These are phyloP conservation scores for Colletotrichum lupini DNA, from an alignment of 2,329 filamentous ascomycete species.

Conservation along the genomic window DNA sequence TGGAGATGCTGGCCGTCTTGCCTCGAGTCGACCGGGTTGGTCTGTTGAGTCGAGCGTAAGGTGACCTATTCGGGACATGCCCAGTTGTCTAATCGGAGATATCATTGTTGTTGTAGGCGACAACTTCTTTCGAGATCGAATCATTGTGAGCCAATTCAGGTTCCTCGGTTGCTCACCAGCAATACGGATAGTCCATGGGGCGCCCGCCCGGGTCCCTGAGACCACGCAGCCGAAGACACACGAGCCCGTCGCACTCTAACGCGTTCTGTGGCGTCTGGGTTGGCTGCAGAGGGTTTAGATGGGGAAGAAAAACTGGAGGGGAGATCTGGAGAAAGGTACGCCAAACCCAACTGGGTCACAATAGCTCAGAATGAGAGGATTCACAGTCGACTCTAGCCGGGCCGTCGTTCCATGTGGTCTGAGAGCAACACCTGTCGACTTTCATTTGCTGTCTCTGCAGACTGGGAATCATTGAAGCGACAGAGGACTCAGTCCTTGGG, in stretches of 20 bases:
- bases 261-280: constrained; percentile 15
- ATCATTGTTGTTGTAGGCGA: constrained; percentile 5
- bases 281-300: background rate
- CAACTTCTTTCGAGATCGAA: constrained; percentile 9
- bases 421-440: constrained; percentile 4
- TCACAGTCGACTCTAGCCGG: constrained; percentile 14
- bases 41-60: background rate
- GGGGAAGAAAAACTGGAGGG: constrained; percentile 16
- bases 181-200: background rate
- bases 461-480: background rate
- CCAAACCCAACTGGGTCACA: constrained; percentile 9
- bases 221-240: constrained; percentile 14
- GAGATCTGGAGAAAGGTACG: constrained; percentile 25
- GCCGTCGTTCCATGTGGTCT: constrained; percentile 34
- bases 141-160: background rate
- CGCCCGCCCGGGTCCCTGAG: background rate
- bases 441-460: background rate
- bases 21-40: constrained; percentile 9
- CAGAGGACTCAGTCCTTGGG: background rate
- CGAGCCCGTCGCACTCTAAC: constrained; percentile 8
- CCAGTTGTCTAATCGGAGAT: background rate
- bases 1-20: constrained; percentile 33
- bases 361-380: constrained; percentile 10
- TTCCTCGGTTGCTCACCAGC: background rate
- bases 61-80: background rate